Conservation (phyloP, 2,329 filamentous ascomycete species). For the Xylaria sp. region DNA sequence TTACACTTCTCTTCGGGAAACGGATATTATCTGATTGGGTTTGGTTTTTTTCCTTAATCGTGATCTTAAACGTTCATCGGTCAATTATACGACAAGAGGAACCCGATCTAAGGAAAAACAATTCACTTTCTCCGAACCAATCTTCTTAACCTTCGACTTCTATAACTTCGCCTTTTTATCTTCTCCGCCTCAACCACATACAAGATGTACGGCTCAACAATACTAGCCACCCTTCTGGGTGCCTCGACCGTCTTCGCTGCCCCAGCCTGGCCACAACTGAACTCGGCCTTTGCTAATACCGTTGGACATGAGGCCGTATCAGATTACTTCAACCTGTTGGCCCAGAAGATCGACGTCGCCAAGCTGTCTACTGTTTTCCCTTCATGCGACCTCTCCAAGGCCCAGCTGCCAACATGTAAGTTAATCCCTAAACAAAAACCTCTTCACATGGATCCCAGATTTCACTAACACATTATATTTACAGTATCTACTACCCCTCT, state of each 20-base stretch:
- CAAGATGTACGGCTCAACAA: slow-evolving; percentile 63
- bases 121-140: slow-evolving; percentile 31
- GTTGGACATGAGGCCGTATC: slow-evolving; percentile 61
- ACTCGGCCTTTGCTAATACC: slow-evolving; percentile 54
- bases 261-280: slow-evolving; percentile 59
- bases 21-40: slow-evolving; percentile 42
- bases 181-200: not conserved
- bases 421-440: not conserved
- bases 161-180: slow-evolving; percentile 17
- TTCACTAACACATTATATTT: slow-evolving; percentile 43
- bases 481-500: slow-evolving; percentile 65
- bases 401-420: slow-evolving; percentile 63
- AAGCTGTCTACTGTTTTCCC: slow-evolving; percentile 56
- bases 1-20: slow-evolving; percentile 33
- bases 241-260: slow-evolving; percentile 57
- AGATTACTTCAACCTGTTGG: slow-evolving; percentile 70
- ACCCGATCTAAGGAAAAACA: slow-evolving; percentile 13
- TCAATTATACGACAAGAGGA: slow-evolving; percentile 30
- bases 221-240: slow-evolving; percentile 60
- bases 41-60: slow-evolving; percentile 31
- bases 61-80: slow-evolving; percentile 17
- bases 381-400: slow-evolving; percentile 65
- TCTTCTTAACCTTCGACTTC: slow-evolving; percentile 13
- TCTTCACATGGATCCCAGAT: not conserved
- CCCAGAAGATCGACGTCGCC: slow-evolving; percentile 63